Base-by-base conservation (phyloP, 169 alveolate species). In the Plasmodium fragile region DNA sequence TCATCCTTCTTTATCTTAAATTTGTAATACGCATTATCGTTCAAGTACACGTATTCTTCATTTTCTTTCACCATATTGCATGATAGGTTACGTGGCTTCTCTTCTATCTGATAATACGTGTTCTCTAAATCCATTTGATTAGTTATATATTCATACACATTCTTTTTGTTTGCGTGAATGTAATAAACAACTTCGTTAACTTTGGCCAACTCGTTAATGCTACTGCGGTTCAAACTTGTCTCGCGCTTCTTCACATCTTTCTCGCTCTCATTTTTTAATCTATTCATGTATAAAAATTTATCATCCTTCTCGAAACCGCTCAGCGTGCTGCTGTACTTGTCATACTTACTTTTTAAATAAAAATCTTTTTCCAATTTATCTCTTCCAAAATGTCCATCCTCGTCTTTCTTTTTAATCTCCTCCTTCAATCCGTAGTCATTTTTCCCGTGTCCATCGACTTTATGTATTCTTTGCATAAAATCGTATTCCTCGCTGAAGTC, bases 391-490 rank as follows among this genome's bases (percentile, higher is more conserved):
- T 77, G 70, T 25, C 41, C 6, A 13, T 87, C 89, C 5, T 87
- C 93, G 32, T 87, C 45, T 53, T 78, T 78, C 70, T 39, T 87
- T 6, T 45, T 59, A 28, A 11, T 71, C 7, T 8, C 3, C 78
- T 79, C 89, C 39, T 87, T 77, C 34, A 87, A 30, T 36, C n/a
- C 49, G 49, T 77, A 75, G 30, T 87, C 89, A 55, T 87, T 87
- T 10, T 81, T 81, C 11, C 39, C 45, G 22, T 82, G 18, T 39
- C 93, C 93, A n/a, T 87, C 93, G 13, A 87, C 41, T 78, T 87
- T 87, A 53, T 87, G 93, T 39, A 87, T 87, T 78, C 93, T 87
- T 55, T 87, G 85, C 89, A 87, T 87, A 71, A 87, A 87, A 87
- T 87, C 93, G 83, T 87, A 87, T 32, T 87, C 93, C 71, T 78